These are phyloP conservation scores for Mycena alexandri DNA, from an alignment of 768 basidiomycete species.

Conservation along the genomic window DNA sequence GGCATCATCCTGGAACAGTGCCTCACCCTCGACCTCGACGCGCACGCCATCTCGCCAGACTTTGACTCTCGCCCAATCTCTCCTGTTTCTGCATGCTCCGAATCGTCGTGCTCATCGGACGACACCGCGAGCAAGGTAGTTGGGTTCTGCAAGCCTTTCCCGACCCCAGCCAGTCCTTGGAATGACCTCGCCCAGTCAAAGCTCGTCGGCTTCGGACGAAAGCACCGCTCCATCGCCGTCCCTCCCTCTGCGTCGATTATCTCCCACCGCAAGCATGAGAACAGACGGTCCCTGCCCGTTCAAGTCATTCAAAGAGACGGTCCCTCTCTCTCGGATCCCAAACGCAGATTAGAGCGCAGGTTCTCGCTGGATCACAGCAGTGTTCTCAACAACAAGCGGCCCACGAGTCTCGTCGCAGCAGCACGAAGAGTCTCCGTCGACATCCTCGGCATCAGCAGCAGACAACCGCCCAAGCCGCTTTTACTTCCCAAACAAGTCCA, in stretches of 20 bases:
- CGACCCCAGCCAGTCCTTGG: conserved; percentile 3
- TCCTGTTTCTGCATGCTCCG: conserved; percentile 20
- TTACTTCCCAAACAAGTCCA: conserved; percentile 28
- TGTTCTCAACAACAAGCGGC: not conserved
- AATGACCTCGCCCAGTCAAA: conserved; percentile 25
- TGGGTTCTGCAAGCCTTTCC: conserved; percentile 25
- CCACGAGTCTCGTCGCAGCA: not conserved
- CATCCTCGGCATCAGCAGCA: not conserved
- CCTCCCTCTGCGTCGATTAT: not conserved
- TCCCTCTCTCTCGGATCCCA: not conserved
- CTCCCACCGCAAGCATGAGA: conserved; percentile 13
- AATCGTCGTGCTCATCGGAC: conserved; percentile 22
- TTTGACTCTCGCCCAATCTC: conserved; percentile 32
- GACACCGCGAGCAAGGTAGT: conserved; percentile 6
- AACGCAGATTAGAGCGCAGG: not conserved
- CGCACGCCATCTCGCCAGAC: conserved; percentile 30
- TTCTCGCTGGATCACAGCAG: not conserved
- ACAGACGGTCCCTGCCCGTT: conserved; percentile 29
- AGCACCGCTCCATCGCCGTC: conserved; percentile 24
- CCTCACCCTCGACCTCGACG: conserved; percentile 8
- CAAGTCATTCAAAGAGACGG: conserved; percentile 10
- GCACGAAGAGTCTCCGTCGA: conserved; percentile 11
- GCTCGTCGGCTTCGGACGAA: conserved; percentile 35
- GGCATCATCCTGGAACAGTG: conserved; percentile 11
- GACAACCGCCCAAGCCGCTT: conserved; percentile 28